Conservation (phyloP, 495 filamentous ascomycete species). For the Daldinia decipiens region DNA sequence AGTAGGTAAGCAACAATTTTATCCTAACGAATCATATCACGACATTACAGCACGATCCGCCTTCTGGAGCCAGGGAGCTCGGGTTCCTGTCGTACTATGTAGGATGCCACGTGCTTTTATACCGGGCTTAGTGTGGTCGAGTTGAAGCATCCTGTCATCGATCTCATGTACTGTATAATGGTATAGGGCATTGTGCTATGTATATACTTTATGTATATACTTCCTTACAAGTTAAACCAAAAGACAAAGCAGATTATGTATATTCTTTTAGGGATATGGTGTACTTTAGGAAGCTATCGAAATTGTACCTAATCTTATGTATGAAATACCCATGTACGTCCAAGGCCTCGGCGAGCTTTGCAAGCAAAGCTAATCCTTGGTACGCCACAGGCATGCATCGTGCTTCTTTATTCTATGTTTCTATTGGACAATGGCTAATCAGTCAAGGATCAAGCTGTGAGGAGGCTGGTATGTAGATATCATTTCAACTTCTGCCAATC, state of each 20-base stretch:
- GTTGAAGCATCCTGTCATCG: too few relatives aligned
- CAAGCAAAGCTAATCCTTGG: background rate
- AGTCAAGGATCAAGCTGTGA: constrained; percentile 6
- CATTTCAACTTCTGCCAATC: constrained; percentile 26
- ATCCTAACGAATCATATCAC: constrained; percentile 12
- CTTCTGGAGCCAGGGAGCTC: background rate
- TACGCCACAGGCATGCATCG: constrained; percentile 5
- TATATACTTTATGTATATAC: too few relatives aligned
- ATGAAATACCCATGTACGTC: too few relatives aligned
- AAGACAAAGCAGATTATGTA: too few relatives aligned
- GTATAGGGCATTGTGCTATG: too few relatives aligned
- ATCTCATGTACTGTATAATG: too few relatives aligned
- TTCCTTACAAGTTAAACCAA: background rate
- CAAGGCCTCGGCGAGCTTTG: too few relatives aligned
- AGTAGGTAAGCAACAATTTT: too few relatives aligned
- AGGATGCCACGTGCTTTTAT: constrained; percentile 31
- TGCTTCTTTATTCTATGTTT: constrained; percentile 16
- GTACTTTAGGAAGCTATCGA: too few relatives aligned
- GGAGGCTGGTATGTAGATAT: background rate
- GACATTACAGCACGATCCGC: constrained; percentile 15
- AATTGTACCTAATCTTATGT: too few relatives aligned
- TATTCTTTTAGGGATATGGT: too few relatives aligned
- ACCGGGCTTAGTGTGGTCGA: constrained; percentile 27
- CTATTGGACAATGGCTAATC: constrained; percentile 35
- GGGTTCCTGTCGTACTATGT: background rate